phyloP scores from a whole-genome alignment of 768 basidiomycete genomes.

The Mycena floridula region DNA sequence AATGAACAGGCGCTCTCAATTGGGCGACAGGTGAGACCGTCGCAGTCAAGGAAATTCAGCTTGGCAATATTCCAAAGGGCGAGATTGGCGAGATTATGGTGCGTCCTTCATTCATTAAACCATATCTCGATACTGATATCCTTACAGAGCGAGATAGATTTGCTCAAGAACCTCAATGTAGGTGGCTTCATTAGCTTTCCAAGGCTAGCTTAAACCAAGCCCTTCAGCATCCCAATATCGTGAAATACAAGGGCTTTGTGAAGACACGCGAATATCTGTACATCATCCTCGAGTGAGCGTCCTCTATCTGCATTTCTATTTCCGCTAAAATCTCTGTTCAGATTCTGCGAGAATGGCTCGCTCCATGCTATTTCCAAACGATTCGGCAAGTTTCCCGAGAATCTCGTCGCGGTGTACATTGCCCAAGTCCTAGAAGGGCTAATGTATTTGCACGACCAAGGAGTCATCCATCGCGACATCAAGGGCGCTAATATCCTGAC shows the following conservation, averaged over 20 bases:
- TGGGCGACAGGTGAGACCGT: conserved; percentile 98
- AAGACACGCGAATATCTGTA: conserved; percentile 92
- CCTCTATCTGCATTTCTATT: background rate
- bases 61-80: conserved; percentile 88
- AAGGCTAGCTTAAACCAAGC: conserved; percentile 6
- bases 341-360: conserved; percentile 98
- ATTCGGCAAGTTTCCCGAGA: conserved; percentile 98
- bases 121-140: conserved; percentile 1
- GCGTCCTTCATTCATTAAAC: conserved; percentile 19
- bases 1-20: conserved; percentile 70
- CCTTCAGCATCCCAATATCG: conserved; percentile 87
- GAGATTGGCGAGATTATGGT: conserved; percentile 99
- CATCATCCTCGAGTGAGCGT: conserved; percentile 87
- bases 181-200: conserved; percentile 15
- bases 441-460: conserved; percentile 97
- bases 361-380: conserved; percentile 92
- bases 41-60: conserved; percentile 95
- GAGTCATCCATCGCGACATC: conserved; percentile 98
- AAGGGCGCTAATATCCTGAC: conserved; percentile 99
- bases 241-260: conserved; percentile 98
- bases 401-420: conserved; percentile 93
- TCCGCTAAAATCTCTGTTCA: conserved; percentile 17
- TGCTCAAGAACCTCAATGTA: conserved; percentile 95
- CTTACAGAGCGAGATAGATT: conserved; percentile 86
- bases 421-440: conserved; percentile 94